Conservation (phyloP, 176 grass and related monocot genomes). For the Typha latifolia region DNA sequence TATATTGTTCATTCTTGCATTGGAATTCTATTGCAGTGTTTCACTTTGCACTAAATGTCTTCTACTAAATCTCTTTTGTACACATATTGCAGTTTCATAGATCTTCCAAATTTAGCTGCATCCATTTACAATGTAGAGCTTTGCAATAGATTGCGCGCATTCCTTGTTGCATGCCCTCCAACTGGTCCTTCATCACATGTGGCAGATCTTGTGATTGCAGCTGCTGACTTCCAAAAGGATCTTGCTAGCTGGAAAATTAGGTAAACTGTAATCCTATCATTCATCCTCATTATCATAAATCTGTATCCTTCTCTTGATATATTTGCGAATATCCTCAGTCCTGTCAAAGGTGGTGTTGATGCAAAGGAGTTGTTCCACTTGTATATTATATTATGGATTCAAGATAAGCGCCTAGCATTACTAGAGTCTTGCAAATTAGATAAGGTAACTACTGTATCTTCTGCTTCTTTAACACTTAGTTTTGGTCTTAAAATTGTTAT, state of each 20-base stretch:
- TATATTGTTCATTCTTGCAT: background rate
- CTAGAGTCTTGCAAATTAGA: constrained; percentile 87
- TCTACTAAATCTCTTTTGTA: background rate
- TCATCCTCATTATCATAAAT: background rate
- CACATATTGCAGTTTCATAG: constrained; percentile 55
- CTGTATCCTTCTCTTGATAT: background rate
- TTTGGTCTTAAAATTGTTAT: background rate
- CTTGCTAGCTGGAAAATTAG: constrained; percentile 88
- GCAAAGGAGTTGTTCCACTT: constrained; percentile 98
- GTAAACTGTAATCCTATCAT: constrained; percentile 29
- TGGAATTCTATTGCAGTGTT: background rate
- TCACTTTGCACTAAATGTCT: background rate
- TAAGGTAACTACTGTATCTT: constrained; percentile 36
- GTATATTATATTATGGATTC: constrained; percentile 94
- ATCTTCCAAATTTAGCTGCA: constrained; percentile 70
- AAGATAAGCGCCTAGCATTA: constrained; percentile 80
- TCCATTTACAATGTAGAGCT: constrained; percentile 85
- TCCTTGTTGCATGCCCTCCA: constrained; percentile 91
- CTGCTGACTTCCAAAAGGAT: constrained; percentile 90
- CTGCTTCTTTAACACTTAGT: no score
- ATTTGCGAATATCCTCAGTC: constrained; percentile 29
- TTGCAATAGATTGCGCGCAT: constrained; percentile 65
- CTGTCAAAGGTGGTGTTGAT: constrained; percentile 87
- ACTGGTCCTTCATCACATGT: constrained; percentile 75
- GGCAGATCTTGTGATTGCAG: constrained; percentile 77